phyloP scores from a whole-genome alignment of 495 filamentous ascomycete genomes.

The Podospora conica region DNA sequence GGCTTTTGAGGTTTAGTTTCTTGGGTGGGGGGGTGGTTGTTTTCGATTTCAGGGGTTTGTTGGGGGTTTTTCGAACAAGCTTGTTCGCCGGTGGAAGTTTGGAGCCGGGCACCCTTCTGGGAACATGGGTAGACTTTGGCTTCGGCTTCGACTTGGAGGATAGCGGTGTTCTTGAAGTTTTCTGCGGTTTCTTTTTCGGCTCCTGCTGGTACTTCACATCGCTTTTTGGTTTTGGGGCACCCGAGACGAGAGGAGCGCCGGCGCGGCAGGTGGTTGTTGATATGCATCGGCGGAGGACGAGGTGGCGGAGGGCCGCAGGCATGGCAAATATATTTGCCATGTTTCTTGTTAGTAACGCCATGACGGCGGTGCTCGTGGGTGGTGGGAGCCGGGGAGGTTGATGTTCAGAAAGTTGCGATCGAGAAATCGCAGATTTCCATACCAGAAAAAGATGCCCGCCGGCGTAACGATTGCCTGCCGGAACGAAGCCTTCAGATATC shows the following conservation, averaged over 20 bases:
- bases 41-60: neutral
- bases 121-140: neutral
- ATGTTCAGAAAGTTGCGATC: neutral
- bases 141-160: neutral
- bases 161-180: neutral
- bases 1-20: too few relatives aligned
- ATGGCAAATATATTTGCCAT: constrained; percentile 12
- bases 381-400: neutral
- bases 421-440: neutral
- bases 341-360: constrained; percentile 4
- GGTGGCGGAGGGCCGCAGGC: constrained; percentile 11
- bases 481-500: neutral
- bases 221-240: neutral
- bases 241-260: neutral
- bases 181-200: neutral
- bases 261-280: neutral
- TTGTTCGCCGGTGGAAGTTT: neutral
- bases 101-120: too few relatives aligned
- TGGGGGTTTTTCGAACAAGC: neutral
- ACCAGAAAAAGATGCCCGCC: neutral
- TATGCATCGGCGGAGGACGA: constrained; percentile 9
- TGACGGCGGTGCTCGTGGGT: neutral
- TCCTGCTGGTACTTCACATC: too few relatives aligned
- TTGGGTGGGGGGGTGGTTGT: neutral
- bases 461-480: neutral